phyloP scores from a whole-genome alignment of 768 basidiomycete species.

The Ephemerocybe angulata region DNA sequence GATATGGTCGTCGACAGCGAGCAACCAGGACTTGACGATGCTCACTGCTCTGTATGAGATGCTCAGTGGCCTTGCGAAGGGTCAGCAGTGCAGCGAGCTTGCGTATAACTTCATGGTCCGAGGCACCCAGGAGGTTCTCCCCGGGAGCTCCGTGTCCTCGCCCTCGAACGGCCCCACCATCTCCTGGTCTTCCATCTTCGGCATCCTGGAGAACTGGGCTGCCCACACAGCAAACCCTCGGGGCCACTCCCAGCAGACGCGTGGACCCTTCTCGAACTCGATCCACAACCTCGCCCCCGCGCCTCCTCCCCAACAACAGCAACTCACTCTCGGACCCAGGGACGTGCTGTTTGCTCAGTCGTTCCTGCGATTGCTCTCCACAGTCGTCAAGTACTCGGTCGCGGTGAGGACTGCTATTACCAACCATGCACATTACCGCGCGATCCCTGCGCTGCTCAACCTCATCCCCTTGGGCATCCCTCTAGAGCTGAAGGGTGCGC shows the following conservation, averaged over 20 bases:
- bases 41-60: slow-evolving; percentile 83
- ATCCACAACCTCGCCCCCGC: slow-evolving; percentile 33
- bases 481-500: slow-evolving; percentile 83
- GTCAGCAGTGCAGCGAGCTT: slow-evolving; percentile 79
- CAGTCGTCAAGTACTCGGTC: slow-evolving; percentile 70
- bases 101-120: slow-evolving; percentile 87
- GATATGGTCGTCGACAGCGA: slow-evolving; percentile 78
- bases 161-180: slow-evolving; percentile 53
- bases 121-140: slow-evolving; percentile 66
- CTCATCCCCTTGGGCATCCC: slow-evolving; percentile 80
- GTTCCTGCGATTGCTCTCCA: slow-evolving; percentile 76
- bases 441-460: slow-evolving; percentile 74
- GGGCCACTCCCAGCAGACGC: slow-evolving; percentile 40
- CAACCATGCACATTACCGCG: slow-evolving; percentile 73
- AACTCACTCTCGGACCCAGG: slow-evolving; percentile 54
- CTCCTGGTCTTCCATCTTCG: slow-evolving; percentile 78
- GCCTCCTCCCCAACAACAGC: slow-evolving; percentile 40
- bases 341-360: slow-evolving; percentile 78
- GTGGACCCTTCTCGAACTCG: slow-evolving; percentile 28
- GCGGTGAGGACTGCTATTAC: slow-evolving; percentile 76
- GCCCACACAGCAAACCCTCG: slow-evolving; percentile 47
- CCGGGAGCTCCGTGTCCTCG: slow-evolving; percentile 53
- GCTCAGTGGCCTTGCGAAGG: slow-evolving; percentile 79
- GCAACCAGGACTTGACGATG: slow-evolving; percentile 68
- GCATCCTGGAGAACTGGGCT: slow-evolving; percentile 72